Evolutionary conservation across 192 early-diverging fungal species (phyloP), one percentile per base, ranked within the genome.

Genomic region (Polychytrium aggregatum): DNA sequence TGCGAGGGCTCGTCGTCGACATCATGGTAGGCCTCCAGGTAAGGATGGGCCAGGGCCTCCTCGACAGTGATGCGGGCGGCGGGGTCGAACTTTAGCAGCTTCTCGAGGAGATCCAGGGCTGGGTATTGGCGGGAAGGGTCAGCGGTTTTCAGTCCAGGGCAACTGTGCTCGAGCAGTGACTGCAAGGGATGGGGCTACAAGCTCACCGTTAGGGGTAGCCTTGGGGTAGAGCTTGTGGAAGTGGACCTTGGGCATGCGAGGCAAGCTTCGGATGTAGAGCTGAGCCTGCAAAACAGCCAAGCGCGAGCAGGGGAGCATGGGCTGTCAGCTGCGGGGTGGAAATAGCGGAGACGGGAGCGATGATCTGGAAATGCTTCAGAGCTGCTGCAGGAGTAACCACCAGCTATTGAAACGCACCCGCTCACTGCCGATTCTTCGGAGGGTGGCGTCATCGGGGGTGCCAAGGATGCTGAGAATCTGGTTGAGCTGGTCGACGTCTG

Each of bases 401-500:
- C 1, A 29, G 22, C 22, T 2, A 1, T 0, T 63, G 44, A 14
- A 41, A 48, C 41, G 21, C 27, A 84, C 78, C 55, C 92, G 79
- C 50, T 94, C 88, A 57, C 87, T 91, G 24, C 90, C 92, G 55
- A 95, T 87, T 28, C 88, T 76, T 35, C 70, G 56, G 52, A 97
- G 64, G 6, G 88, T 88, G 28, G 74, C 86, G 52, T 89, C 88
- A 31, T 71, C 71, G n/a, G 95, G 95, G 0, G 93, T 93, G 37
- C 95, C 95, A 37, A 95, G 78, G 38, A 98, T 84, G 47, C 79
- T 76, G 46, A 98, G 70, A 44, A 98, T 98, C 67, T 97, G 88
- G 65, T 94, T 95, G 55, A 98, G 72, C 65, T 98, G 95, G 61
- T 98, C 92, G n/a, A 96, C 92, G 60, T 91, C 78, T 81, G 46